phyloP scores from a whole-genome alignment of 495 filamentous ascomycete species.

The Baudoinia panamericana region DNA sequence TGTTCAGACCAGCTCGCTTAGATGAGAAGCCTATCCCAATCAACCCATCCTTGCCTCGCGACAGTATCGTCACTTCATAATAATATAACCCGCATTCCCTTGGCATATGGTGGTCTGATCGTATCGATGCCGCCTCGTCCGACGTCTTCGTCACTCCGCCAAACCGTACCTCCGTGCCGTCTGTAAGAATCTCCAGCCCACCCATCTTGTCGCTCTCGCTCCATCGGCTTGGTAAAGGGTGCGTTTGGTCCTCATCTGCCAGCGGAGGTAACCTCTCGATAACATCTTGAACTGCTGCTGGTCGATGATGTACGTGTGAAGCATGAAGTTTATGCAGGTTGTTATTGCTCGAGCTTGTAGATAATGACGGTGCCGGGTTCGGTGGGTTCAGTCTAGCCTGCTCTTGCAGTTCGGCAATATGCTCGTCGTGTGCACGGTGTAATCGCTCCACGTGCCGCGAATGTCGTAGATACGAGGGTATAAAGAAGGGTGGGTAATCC shows the following conservation, averaged over 20 bases:
- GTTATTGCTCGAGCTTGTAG: constrained; percentile 48
- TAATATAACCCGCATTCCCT: constrained; percentile 89
- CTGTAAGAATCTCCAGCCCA: constrained; percentile 59
- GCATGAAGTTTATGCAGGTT: constrained; percentile 54
- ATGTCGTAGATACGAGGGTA: constrained; percentile 65
- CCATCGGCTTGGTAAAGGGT: constrained; percentile 71
- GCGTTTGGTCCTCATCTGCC: constrained; percentile 41
- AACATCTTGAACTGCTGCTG: constrained; percentile 73
- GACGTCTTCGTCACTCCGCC: constrained; percentile 44
- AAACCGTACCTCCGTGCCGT: constrained; percentile 72
- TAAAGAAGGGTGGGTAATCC: constrained; percentile 44
- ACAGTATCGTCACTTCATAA: constrained; percentile 80
- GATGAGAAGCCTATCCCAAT: constrained; percentile 84
- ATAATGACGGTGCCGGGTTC: constrained; percentile 38
- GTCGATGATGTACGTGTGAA: constrained; percentile 39
- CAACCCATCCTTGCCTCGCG: constrained; percentile 71
- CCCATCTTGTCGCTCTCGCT: constrained; percentile 60
- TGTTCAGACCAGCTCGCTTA: constrained; percentile 57
- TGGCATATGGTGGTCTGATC: constrained; percentile 85
- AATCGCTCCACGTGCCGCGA: constrained; percentile 67
- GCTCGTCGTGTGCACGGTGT: constrained; percentile 53
- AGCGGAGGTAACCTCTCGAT: constrained; percentile 59
- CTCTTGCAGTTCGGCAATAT: constrained; percentile 32
- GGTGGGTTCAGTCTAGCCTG: constrained; percentile 23
- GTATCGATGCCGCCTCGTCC: constrained; percentile 73